Evolutionary conservation across 1,139 yeast genomes (phyloP), one percentile per base, ranked within the genome.

Genomic region (Zygoascus sp.): DNA sequence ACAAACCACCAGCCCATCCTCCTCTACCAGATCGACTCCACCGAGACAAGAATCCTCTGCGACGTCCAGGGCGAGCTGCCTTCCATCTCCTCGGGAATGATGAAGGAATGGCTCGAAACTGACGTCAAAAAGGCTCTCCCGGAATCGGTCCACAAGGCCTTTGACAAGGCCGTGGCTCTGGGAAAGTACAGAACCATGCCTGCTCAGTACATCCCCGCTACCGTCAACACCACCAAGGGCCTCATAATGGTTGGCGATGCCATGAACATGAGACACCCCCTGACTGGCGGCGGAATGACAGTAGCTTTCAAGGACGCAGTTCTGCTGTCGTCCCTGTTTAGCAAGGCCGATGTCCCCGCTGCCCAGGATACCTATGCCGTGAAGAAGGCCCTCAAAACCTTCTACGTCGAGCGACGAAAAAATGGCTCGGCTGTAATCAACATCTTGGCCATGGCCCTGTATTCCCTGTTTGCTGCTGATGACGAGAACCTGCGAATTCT

Each of bases 221-320:
- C 77, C 51, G 72, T 75, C 44, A 79, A 78, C 57, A 72, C 73
- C 16, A 74, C 79, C 42, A 80, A 80, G 13, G 99, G 99, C n/a
- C 70, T 89, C 47, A 73, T 92, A 38, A 75, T 92, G 58, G 65
- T 92, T 41, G 99, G 99, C 36, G 99, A 92, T 64, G 88, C 98
- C 1, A 75, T 90, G 60, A 92, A 92, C 65, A 92, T 92, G 97
- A 79, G 99, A 63, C 99, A 92, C 65, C 99, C 99, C 16, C 75
- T 92, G 53, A 92, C 98, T 1, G 99, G 99, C 40, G 98, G 98
- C 50, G 99, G 99, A 51, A 92, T 92, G 99, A 90, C 97, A 9
- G 98, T 92, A 39, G 97, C 97, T 0, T 73, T 94, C 52, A 85
- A 81, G 62, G 99, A 92, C 63, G 92, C 90, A 5, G 88, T 75